Base-by-base conservation (phyloP, 768 basidiomycete species). In the Tephrocybe sp. region DNA sequence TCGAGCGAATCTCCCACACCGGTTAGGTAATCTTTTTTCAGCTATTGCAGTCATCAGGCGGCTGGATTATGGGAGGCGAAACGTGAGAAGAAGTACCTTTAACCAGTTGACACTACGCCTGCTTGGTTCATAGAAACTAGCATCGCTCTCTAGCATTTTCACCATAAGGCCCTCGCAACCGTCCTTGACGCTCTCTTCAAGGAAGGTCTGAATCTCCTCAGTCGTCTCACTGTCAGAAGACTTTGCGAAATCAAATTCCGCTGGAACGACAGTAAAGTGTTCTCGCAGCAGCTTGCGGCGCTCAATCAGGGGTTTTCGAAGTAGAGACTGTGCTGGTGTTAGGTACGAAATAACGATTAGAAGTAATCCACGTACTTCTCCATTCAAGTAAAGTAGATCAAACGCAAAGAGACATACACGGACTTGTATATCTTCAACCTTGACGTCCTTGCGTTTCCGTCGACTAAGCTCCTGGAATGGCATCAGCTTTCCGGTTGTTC, bases 81-180 rank as follows among this genome's bases (percentile, higher is more conserved):
- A 5, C 18, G 9, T 3, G 15, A 15, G 7, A 11, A 18, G 16
- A 19, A 18, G 56, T 65, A 93, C 96, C 83, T 99, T 99, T 13
- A 99, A 73, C 97, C 97, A 99, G 64, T 98, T 98, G 47, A 98
- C 88, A 70, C 91, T 94, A 32, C 97, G 76, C 50, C 96, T 74
- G 66, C 92, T 96, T 8, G 97, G 97, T 68, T 98, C 95, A 63
- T 99, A 99, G 60, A 81, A 91, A 66, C 93, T 92, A 6, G 87
- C 90, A 31, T 92, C 87, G 38, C 82, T 87, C 34, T 96, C 92
- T 15, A 99, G 73, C 93, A 97, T 96, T 74, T 99, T 99, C 51
- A 99, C 92, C 97, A 99, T 99, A 38, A 99, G 79, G 9, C 97
- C 97, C 67, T 99, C 97, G 64, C 97, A 98, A 1, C 96, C 94